Base-by-base conservation (phyloP, 331 rosid species). In the Malus hybrid region DNA sequence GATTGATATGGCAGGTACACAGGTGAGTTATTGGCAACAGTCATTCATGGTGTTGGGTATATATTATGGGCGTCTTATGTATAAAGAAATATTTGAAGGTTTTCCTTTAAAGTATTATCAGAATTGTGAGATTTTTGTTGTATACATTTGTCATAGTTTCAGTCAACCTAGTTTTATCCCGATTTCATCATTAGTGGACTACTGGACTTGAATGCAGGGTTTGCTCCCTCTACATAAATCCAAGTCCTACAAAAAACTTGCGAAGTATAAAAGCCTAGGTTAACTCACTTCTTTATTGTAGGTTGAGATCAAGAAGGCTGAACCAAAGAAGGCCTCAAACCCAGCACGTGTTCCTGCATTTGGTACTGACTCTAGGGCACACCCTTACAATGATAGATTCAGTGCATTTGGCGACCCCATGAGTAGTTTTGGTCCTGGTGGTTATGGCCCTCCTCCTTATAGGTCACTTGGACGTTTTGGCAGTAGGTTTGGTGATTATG, bases 301-400 rank as follows among this genome's bases (percentile, higher is more conserved):
- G 95, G 95, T 89, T 87, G 94, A 89, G 91, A 85, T 89, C 91
- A 89, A 89, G 91, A 89, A 87, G 83, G 94, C 88, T 80, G 89
- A 85, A 82, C 91, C 94, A 81, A 87, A 85, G 88, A 89, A 89
- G 83, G 82, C 87, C 89, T 85, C 94, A 83, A 87, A 84, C 87
- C 81, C 90, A 48, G 79, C 81, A 65, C 82, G 83, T 82, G 79
- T 76, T 84, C 92, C 90, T 84, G 76, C 87, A 58, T 89, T 85
- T 84, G 87, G 84, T 87, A 87, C 89, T 80, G 85, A 87, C 36
- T 84, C 89, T 89, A 89, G 94, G 92, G 75, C 87, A 48, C 90
- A 81, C 71, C 79, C 90, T 71, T 85, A 84, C 85, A 77, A 68
- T 84, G 94, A 86, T 79, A 87, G 83, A 80, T 87, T 80, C 26